Evolutionary conservation across 2,329 filamentous ascomycete genomes (phyloP), one percentile per base, ranked within the genome.

Genomic region (Aureobasidium musti): DNA sequence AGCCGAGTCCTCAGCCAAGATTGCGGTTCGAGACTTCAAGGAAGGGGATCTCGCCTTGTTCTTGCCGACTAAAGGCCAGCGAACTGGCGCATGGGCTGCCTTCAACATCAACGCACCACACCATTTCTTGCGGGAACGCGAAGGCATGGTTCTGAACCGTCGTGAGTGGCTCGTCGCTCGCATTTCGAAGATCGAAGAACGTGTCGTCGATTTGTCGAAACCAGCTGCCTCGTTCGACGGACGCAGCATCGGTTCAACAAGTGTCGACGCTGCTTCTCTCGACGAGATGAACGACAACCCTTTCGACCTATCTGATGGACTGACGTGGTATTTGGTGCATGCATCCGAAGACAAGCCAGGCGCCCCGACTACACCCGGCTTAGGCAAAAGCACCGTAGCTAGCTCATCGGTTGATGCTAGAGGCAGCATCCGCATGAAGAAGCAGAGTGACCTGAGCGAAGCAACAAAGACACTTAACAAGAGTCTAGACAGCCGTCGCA

Each of bases 61-160:
- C 80, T 80, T 99, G 47, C 95, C 95, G 0, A 99, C 95, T 0
- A 86, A 94, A 41, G 98, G 97, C 75, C 93, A 98, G 78, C 91
- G 91, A 43, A 95, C 92, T 5, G 90, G 94, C 19, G 94, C 95
- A 0, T 99, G 95, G 95, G 95, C 95, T 5, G 95, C 95, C 0
- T 99, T 99, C 84, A 99, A 99, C 73, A 91, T 99, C 37, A 94
- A 93, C 1, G 96, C 94, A 68, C 95, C 95, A 10, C 95, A 99
- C 77, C 98, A 95, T 80, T 99, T 99, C 80, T 83, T 99, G 2
- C 90, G 92, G 41, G 95, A 99, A 77, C 91, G 96, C 76, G 94
- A 98, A 72, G 85, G 84, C 1, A 96, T 99, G 78, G 89, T 91
- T 68, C 82, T 99, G 6, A 87, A 89, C 35, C 89, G 88, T 56